phyloP scores from a whole-genome alignment of 2,329 filamentous ascomycete species.

The Diatrype stigma region DNA sequence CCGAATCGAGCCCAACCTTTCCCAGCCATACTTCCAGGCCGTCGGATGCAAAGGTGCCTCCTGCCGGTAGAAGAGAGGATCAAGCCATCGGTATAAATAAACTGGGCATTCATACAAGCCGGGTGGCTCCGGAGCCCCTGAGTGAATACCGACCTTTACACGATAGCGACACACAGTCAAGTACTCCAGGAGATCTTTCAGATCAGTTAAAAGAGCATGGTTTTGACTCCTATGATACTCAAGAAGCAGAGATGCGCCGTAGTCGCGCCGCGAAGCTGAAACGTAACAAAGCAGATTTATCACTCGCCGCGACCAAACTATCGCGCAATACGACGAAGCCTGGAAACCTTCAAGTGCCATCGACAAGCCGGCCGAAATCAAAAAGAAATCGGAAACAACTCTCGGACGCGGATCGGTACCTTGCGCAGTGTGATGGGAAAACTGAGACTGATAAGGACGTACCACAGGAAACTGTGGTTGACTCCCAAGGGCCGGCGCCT shows the following conservation, averaged over 20 bases:
- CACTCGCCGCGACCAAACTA: conserved; percentile 22
- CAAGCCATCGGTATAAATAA: conserved; percentile 3
- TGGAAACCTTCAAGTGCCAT: conserved; percentile 25
- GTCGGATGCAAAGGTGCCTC: conserved; percentile 10
- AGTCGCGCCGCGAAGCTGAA: conserved; percentile 18
- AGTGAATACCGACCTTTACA: conserved; percentile 21
- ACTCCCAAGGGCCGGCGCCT: conserved; percentile 21
- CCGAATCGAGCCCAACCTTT: conserved; percentile 38
- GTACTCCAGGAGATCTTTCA: conserved; percentile 8
- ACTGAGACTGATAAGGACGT: conserved; percentile 12
- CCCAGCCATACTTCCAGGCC: conserved; percentile 16
- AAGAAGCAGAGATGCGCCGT: conserved; percentile 19
- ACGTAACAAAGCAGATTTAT: conserved; percentile 22
- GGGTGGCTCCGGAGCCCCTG: conserved; percentile 22
- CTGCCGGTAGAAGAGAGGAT: conserved; percentile 10
- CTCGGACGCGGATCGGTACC: conserved; percentile 8
- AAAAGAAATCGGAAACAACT: neutral
- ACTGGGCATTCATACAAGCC: conserved; percentile 6
- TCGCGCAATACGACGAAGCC: conserved; percentile 13
- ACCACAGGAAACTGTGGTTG: conserved; percentile 28
- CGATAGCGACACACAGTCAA: conserved; percentile 10
- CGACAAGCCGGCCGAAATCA: conserved; percentile 21
- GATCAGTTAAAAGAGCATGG: conserved; percentile 16
- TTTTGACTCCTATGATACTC: conserved; percentile 21
- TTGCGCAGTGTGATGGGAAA: conserved; percentile 12